Evolutionary conservation across 345 rosid species (phyloP).

Genomic region (Bruguiera parviflora): DNA sequence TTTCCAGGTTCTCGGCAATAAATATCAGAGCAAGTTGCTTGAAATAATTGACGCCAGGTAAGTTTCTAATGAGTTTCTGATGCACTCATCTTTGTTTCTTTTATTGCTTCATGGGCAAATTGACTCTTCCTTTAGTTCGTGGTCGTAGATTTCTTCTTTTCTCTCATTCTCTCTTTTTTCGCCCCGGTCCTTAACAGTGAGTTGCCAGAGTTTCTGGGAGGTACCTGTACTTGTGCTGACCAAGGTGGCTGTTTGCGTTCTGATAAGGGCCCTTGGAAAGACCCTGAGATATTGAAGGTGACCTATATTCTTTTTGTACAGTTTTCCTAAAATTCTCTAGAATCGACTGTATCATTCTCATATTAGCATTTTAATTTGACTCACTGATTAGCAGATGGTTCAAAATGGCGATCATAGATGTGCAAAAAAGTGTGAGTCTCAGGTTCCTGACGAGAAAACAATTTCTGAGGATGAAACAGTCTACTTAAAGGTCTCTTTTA

Average conservation of each 20-base stretch:
- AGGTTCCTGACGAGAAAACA: slow-evolving; percentile 39
- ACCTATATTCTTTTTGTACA: background rate
- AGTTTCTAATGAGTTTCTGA: slow-evolving; percentile 1
- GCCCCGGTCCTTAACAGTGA: slow-evolving; percentile 44
- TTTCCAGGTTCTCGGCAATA: slow-evolving; percentile 88
- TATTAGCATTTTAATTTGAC: background rate
- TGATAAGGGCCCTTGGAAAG: slow-evolving; percentile 95
- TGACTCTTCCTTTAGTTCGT: background rate
- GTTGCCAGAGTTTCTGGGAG: slow-evolving; percentile 88
- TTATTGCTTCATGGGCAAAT: background rate
- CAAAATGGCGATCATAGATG: slow-evolving; percentile 70
- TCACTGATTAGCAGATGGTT: slow-evolving; percentile 52
- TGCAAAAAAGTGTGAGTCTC: slow-evolving; percentile 30
- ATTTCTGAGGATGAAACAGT: slow-evolving; percentile 42
- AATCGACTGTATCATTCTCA: slow-evolving; percentile 1
- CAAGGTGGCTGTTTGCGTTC: slow-evolving; percentile 87
- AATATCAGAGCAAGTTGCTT: slow-evolving; percentile 91
- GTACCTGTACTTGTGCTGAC: slow-evolving; percentile 81
- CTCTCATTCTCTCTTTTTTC: background rate
- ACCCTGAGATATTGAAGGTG: slow-evolving; percentile 72
- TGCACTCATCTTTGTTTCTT: background rate
- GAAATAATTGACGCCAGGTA: slow-evolving; percentile 85
- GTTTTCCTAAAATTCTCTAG: slow-evolving; percentile 3
- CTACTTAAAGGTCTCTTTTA: slow-evolving; percentile 40
- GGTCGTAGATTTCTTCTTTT: background rate